Evolutionary conservation across 2,329 filamentous ascomycete genomes (phyloP), one percentile per base, ranked within the genome.

Genomic region (Botryosphaeria agaves): DNA sequence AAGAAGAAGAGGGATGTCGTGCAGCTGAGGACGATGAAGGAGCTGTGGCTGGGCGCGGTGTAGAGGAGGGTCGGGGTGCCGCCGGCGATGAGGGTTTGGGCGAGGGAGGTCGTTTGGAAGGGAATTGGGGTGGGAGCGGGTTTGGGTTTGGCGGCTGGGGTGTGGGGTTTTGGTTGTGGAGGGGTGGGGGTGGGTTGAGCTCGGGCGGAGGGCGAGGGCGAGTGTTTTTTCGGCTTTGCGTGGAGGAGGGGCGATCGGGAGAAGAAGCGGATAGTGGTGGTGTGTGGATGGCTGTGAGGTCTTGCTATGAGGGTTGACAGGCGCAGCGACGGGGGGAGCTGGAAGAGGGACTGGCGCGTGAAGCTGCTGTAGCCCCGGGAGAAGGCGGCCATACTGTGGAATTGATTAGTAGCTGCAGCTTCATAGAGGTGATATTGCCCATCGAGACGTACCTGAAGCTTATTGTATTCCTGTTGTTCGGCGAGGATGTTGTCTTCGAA

Each of bases 11-110:
- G 36, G 2, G 66, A 66, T 16, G 68, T 63, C 9, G 55, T 48
- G 49, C 74, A 73, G 44, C 69, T 69, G 27, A 68, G 66, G 39
- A 68, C 45, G 37, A 76, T 62, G 48, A 73, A 76, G 51, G 63
- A 61, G 33, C 66, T 65, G 42, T 79, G 73, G 1, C 72, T 71
- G 9, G 71, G 70, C 1, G 67, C 65, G 42, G 74, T 61, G 56
- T 78, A 82, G 26, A 82, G 58, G 3, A 67, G 51, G 5, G 75
- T 71, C 4, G 66, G 61, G 9, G 43, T 41, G 30, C 42, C 8
- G 14, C 19, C 23, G 20, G 7, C 14, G 47, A 47, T 23, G 51
- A 45, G 51, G 55, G 54, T 41, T 46, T 32, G 30, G 24, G 24
- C 24, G 17, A 9, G 19, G 25, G 7, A 26, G 30, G 21, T 7